Evolutionary conservation across 345 rosid genomes (phyloP).

Genomic region (Euclidium syriacum): DNA sequence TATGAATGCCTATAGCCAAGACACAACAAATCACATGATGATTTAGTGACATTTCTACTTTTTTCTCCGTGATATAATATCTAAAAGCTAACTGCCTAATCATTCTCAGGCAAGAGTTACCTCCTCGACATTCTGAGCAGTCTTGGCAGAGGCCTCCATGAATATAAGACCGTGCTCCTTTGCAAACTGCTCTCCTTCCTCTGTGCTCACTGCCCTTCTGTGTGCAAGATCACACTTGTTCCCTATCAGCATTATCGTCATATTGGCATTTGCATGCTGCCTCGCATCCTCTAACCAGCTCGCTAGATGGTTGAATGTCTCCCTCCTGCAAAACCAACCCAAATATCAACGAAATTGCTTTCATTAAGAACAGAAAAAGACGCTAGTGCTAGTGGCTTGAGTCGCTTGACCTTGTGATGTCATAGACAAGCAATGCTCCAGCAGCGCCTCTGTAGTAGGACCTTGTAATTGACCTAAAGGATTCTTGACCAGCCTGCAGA

Average conservation of each 20-base stretch:
- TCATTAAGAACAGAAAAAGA: neutral
- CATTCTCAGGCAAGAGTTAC: constrained; percentile 26
- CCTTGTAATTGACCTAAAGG: constrained; percentile 95
- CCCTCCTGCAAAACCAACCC: constrained; percentile 48
- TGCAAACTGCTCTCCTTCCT: constrained; percentile 97
- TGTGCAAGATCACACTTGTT: constrained; percentile 95
- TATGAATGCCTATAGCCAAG: constrained; percentile 72
- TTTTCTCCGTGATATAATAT: too few species aligned
- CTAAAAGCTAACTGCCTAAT: too few species aligned
- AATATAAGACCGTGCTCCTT: constrained; percentile 93
- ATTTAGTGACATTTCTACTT: neutral
- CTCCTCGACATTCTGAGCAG: constrained; percentile 98
- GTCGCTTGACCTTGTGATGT: constrained; percentile 82
- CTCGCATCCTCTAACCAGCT: constrained; percentile 98
- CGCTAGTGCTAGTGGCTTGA: too few species aligned
- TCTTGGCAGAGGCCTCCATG: constrained; percentile 99
- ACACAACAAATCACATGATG: neutral
- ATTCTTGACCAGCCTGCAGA: constrained; percentile 99
- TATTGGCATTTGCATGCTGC: constrained; percentile 97
- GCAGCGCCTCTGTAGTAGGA: constrained; percentile 97
- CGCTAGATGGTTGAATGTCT: constrained; percentile 90
- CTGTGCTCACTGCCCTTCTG: constrained; percentile 89
- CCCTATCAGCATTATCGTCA: constrained; percentile 95
- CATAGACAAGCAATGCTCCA: constrained; percentile 97
- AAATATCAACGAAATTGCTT: neutral